Base-by-base conservation (phyloP, 2,329 filamentous ascomycete species). In the Colletotrichum lini region DNA sequence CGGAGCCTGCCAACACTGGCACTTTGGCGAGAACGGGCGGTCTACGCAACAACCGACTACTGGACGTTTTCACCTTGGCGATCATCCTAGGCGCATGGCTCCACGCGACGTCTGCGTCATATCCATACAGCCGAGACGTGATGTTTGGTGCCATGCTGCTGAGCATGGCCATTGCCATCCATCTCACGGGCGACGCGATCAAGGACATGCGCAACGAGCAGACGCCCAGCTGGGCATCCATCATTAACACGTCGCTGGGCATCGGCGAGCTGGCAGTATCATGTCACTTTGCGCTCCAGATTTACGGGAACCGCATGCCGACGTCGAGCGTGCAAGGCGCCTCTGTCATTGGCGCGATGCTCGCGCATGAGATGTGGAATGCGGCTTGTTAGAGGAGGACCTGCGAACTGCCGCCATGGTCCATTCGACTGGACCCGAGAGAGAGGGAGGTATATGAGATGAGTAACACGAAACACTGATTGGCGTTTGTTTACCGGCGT, bases 61-160 rank as follows among this genome's bases (percentile, higher is more conserved):
- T 73, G 40, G 72, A 73, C 53, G 65, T 70, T n/a, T 73, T 73
- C 52, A 70, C 72, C 23, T 52, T 74, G 44, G 71, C 54, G 9
- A 59, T 71, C 35, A 60, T 74, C 7, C 50, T 72, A 15, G 59
- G 52, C 38, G 63, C 61, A 9, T 74, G 73, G 73, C 56, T 74
- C 13, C 73, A 74, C 26, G 71, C 64, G 16, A 68, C 58, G 7
- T 73, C 73, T 23, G 59, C 54, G 16, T 44, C 63, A 42, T 68
- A 73, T 40, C 63, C 71, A 9, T 74, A 74, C 21, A 73, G 59
- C 44, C 59, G 60, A 64, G 67, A 73, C 64, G 60, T 72, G 49
- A 74, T 69, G 73, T 56, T 74, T 21, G 73, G 71, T n/a, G 72
- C 71, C 38, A 74, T 74, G 71, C 15, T 61, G 21, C 67, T 74